Conservation (phyloP, 2,329 filamentous ascomycete species). For the Bipolaris oryzae region DNA sequence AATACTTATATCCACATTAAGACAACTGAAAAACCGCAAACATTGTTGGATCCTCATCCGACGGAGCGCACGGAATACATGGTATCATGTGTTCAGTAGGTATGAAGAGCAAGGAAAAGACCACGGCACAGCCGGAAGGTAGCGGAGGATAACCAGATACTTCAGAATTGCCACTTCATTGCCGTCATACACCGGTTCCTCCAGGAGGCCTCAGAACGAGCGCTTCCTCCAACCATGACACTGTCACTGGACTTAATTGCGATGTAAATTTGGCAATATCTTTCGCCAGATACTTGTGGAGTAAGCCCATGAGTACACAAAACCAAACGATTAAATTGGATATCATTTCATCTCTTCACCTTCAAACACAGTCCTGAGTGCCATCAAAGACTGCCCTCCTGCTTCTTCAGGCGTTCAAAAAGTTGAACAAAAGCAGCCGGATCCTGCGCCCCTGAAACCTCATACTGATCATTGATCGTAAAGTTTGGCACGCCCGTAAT, state of each 20-base stretch:
- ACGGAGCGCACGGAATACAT: constrained; percentile 11
- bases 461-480: constrained; percentile 70
- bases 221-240: constrained; percentile 3
- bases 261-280: no score
- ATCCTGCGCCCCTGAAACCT: constrained; percentile 75
- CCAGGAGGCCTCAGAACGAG: background rate
- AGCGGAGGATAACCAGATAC: constrained; percentile 1
- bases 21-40: background rate
- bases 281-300: background rate
- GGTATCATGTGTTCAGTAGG: background rate
- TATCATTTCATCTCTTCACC: background rate
- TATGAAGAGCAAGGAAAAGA: background rate
- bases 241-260: background rate
- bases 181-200: background rate
- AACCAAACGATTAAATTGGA: background rate
- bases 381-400: constrained; percentile 34
- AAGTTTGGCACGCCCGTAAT: constrained; percentile 77
- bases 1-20: no score
- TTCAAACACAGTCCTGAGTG: background rate
- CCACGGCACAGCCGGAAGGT: background rate
- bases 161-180: constrained; percentile 2
- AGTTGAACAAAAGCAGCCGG: constrained; percentile 68
- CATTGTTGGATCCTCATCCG: constrained; percentile 1
- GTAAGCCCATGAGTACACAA: no score
- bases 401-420: constrained; percentile 65